These are phyloP conservation scores for Bolboschoenoplectus hybrid DNA, from an alignment of 202 grass and related monocot genomes.

Conservation along the genomic window DNA sequence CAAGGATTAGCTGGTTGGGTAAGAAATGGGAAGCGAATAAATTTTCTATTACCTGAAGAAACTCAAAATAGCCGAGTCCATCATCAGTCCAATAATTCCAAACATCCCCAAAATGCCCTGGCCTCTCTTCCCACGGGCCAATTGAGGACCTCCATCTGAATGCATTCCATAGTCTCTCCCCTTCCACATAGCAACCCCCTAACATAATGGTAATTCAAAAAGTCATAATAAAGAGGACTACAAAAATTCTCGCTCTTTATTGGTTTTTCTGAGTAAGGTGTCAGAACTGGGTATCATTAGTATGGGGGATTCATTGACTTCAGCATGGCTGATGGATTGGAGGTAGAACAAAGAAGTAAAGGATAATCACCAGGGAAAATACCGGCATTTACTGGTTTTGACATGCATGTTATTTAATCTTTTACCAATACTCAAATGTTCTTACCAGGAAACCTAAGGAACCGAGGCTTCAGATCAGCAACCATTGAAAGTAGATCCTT, in stretches of 20 bases:
- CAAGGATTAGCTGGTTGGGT: background rate
- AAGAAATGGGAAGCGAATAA: background rate
- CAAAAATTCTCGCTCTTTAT: background rate
- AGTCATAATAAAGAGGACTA: background rate
- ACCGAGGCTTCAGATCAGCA: slow-evolving; percentile 68
- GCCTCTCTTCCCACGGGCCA: slow-evolving; percentile 78
- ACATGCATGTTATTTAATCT: background rate
- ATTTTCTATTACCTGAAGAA: slow-evolving; percentile 65
- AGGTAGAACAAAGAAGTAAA: background rate
- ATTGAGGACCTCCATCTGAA: slow-evolving; percentile 92
- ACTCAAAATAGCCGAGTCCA: slow-evolving; percentile 76
- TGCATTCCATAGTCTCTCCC: slow-evolving; percentile 84
- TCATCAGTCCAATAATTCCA: slow-evolving; percentile 90
- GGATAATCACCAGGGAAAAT: background rate
- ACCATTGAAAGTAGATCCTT: slow-evolving; percentile 76
- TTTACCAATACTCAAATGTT: background rate
- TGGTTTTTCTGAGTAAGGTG: background rate
- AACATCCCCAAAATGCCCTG: slow-evolving; percentile 77
- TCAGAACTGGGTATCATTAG: background rate
- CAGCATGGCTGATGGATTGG: background rate
- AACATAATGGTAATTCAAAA: slow-evolving; percentile 31
- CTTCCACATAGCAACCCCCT: slow-evolving; percentile 95
- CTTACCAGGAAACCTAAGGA: slow-evolving; percentile 86
- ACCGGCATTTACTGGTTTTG: background rate
- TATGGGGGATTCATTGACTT: background rate